Evolutionary conservation across 225 moss, liverwort and hornwort species (phyloP), one percentile per base, ranked within the genome.

Genomic region (Asterella californica): DNA sequence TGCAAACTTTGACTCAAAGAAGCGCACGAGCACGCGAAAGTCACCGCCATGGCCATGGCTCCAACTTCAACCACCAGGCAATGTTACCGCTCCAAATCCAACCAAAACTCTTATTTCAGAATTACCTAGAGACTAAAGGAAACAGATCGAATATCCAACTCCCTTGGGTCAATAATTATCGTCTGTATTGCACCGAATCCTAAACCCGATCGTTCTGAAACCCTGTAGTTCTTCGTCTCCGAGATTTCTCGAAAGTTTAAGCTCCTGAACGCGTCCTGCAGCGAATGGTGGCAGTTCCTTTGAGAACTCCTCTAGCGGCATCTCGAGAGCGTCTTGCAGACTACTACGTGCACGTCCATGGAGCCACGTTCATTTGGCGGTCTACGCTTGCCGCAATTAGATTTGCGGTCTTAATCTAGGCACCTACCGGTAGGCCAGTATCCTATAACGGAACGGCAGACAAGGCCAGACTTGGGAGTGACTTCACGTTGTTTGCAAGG

Each of bases 41-140:
- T 57, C 15, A 30, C 10, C 57, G 82, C 82, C 82, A 85, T 79
- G 17, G 73, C 81, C 78, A 68, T 81, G 6, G 22, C 76, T 52
- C 49, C 30, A 52, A 15, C 4, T 50, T 18, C 49, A 3, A 7
- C 18, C 74, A 33, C 7, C 50, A 49, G 30, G 27, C 12, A 50
- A 42, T 7, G 42, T 3, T 7, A 42, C 42, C 42, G 42, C 42
- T 42, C 42, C 11, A 72, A 49, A 2, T 4, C 11, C 48, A 27
- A 17, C 37, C 2, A 17, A 68, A 19, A 45, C 2, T 24, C 37
- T 42, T 10, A n/a, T n/a, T 32, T 14, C 32, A 65, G 42, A 33
- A 65, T 32, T 32, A 30, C 70, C 45, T 0, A 22, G 22, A 25
- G 24, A 19, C 36, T 36, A 42, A 70, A 70, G 45, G 19, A 2